phyloP scores from a whole-genome alignment of 352 stramenopile species.

The Globisporangium spinosum region DNA sequence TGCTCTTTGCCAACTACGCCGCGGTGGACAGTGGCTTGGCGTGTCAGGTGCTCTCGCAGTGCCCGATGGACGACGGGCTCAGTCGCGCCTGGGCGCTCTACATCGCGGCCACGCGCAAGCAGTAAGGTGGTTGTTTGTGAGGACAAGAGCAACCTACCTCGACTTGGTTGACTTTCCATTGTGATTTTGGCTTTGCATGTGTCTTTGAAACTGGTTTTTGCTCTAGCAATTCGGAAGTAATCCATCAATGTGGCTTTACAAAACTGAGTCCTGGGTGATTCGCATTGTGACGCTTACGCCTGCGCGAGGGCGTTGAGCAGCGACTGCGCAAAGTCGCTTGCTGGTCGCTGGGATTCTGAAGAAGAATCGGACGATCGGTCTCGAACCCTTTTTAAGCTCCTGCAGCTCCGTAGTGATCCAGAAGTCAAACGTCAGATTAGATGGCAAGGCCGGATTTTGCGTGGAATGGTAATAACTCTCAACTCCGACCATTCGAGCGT shows the following conservation, averaged over 20 bases:
- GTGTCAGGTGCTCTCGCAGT: constrained; percentile 34
- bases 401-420: constrained; percentile 7
- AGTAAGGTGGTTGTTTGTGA: background rate
- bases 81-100: constrained; percentile 67
- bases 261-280: background rate
- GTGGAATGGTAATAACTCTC: no score
- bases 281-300: background rate
- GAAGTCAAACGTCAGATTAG: background rate
- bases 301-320: constrained; percentile 33
- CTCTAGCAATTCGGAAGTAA: background rate
- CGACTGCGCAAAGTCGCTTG: constrained; percentile 47
- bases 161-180: background rate
- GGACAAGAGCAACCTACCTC: background rate
- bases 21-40: constrained; percentile 35
- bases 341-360: constrained; percentile 12
- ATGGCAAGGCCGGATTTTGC: background rate
- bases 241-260: background rate
- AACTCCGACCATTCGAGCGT: background rate
- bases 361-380: constrained; percentile 19
- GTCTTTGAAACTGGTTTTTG: background rate
- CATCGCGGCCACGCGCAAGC: constrained; percentile 33
- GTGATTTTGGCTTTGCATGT: background rate
- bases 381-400: constrained; percentile 34
- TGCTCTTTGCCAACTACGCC: constrained; percentile 61
- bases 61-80: constrained; percentile 67